Base-by-base conservation (phyloP, 2,329 filamentous ascomycete genomes). In the Aspergillus sp. region DNA sequence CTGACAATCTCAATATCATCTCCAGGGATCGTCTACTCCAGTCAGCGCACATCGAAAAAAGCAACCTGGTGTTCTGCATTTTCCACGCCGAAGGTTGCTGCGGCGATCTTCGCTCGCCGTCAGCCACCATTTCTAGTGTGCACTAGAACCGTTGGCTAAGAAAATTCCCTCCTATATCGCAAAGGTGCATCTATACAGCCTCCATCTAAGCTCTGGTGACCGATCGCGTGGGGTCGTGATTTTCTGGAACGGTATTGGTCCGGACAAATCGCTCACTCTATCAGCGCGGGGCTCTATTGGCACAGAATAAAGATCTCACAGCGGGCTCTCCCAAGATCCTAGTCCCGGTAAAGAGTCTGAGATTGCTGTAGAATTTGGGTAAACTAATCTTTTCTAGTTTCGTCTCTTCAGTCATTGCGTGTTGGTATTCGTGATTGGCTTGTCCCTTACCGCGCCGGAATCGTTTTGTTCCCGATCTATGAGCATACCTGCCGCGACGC, bases 221-320 rank as follows among this genome's bases (percentile, higher is more conserved):
- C 42, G 42, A 55, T 32, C 27, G 36, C 54, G 54, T 64, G 57
- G 60, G 60, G 60, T 62, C 36, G 38, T 39, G 23, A 32, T 51
- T 30, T 47, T 11, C 30, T 15, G 53, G 30, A n/a, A 54, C 13
- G 4, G 41, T 58, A 63, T 64, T 65, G 61, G 58, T 38, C 17
- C 54, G 41, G 27, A 47, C 58, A 58, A 62, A 59, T 62, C 62
- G 54, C 62, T 62, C 62, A 64, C 23, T 39, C 13, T 36, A 21
- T 5, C 23, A 48, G n/a, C 19, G 15, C 47, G 44, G 30, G 55
- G 54, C 30, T 23, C 38, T 39, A 39, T 54, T 23, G 32, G 51
- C 51, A 38, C 17, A 23, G 23, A 23, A 44, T 44, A 44, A 44
- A 44, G 41, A 21, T 44, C 41, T 23, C 41, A 44, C 41, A 44